Base-by-base conservation (phyloP, 2,329 filamentous ascomycete genomes). In the Neofusicoccum ribis region DNA sequence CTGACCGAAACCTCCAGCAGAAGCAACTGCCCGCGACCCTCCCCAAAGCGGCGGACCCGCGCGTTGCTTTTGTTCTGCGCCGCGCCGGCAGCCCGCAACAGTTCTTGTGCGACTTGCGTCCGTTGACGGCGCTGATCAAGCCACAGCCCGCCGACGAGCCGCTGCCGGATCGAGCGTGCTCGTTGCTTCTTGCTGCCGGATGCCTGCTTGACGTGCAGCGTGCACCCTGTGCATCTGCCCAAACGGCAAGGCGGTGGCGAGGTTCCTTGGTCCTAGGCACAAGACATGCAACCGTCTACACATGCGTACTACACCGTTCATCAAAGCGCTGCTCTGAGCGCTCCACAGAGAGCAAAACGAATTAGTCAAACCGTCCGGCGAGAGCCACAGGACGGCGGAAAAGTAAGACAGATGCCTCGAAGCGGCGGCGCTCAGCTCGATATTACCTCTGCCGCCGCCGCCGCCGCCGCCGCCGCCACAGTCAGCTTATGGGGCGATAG, bases 11-110 rank as follows among this genome's bases (percentile, higher is more conserved):
- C 54, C n/a, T 44, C 41, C 27, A 36, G 54, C 54, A 46, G 54
- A 46, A 44, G 39, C 54, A 44, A 59, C 15, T 36, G n/a, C 15
- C 15, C 8, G 9, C 27, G 11, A n/a, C 23, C 15, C 27, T 27
- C 47, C 56, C 56, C 41, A 31, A 49, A 46, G n/a, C 41, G 56
- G 56, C 43, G 27, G 15, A 31, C n/a, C 39, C 3, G 12, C n/a
- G 56, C 43, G n/a, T 47, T 47, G 56, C 56, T 60, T 60, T 60
- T 60, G 15, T 17, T 31, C 37, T 59, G 36, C 52, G 52, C 52
- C 17, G 52, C 20, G 11, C 52, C 52, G 52, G 52, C 52, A 23
- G 54, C 20, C 54, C 54, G 54, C 54, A 36, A 46, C 54, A 36
- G 27, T 59, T 34, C 5, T 15, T 46, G 54, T 59, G 39, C 14